Conservation (phyloP, 495 filamentous ascomycete species). For the Penicillium verhagenii region DNA sequence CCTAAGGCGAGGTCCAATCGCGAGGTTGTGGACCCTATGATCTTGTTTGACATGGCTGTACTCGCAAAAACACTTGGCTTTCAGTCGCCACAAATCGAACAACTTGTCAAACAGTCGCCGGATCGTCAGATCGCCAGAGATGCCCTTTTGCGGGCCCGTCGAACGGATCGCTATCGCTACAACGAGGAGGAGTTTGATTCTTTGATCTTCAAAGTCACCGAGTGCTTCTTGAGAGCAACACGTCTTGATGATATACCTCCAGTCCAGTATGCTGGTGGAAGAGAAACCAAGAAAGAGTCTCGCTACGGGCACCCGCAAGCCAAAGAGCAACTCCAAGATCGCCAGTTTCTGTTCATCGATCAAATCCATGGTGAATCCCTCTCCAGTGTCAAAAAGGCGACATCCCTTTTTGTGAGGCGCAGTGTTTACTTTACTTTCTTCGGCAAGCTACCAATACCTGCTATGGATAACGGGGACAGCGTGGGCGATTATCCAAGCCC, state of each 20-base stretch:
- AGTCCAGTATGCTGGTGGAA: slow-evolving; percentile 2
- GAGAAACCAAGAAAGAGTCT: slow-evolving; percentile 11
- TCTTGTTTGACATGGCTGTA: slow-evolving; percentile 27
- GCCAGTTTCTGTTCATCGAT: slow-evolving; percentile 14
- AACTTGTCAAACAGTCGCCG: slow-evolving; percentile 27
- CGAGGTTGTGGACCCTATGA: slow-evolving; percentile 18
- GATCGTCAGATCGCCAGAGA: slow-evolving; percentile 32
- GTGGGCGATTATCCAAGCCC: neutral
- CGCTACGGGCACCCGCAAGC: slow-evolving; percentile 9
- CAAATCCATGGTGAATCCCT: slow-evolving; percentile 3
- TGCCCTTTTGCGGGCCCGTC: slow-evolving; percentile 30
- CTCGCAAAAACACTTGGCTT: slow-evolving; percentile 32
- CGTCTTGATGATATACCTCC: slow-evolving; percentile 9
- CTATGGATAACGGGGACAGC: neutral
- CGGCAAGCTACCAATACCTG: neutral
- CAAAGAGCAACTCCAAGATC: slow-evolving; percentile 7
- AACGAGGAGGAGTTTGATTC: slow-evolving; percentile 19
- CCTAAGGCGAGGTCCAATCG: slow-evolving; percentile 17
- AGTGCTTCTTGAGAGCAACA: slow-evolving; percentile 19
- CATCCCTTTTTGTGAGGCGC: neutral
- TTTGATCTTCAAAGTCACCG: slow-evolving; percentile 20
- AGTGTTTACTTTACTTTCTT: slow-evolving; percentile 2
- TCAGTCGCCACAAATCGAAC: slow-evolving; percentile 25
- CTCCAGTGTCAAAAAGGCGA: neutral
- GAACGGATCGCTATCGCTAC: slow-evolving; percentile 30